Base-by-base conservation (phyloP, 257 asterid species). In the Solanum medicagineum region DNA sequence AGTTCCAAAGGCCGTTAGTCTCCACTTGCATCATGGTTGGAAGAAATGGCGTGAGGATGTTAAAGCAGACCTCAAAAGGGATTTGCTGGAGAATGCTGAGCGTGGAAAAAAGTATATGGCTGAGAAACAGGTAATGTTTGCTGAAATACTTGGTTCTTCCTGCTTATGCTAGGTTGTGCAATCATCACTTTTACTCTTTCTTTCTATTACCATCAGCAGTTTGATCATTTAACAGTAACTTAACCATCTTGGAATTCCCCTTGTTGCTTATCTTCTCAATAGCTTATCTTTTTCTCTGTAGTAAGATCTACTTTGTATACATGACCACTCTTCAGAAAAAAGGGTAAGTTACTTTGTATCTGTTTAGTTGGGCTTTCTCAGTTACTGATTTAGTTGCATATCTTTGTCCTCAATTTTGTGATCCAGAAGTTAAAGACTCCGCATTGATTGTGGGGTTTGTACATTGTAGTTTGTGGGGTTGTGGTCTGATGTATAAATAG, bases 1-100 rank as follows among this genome's bases (percentile, higher is more conserved):
- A 54, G 87, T 89, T 84, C 98, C 98, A 86, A 97, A 93, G 89
- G 97, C 99, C 60, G 90, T 86, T 73, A 88, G 91, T 79, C 85
- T 88, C 84, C 92, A 88, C 88, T 88, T 97, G 70, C 86, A 91
- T 89, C 93, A 92, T 85, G 98, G 98, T 80, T 97, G 99, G 99
- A 95, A 91, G 91, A 92, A 93, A 87, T 95, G 99, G 99, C 92
- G 98, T 29, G 97, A 97, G 84, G 97, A 92, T 81, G 93, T 68
- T 83, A 97, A 92, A 86, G 87, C 79, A 85, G 90, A 92, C 84
- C 91, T 94, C 26, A 94, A 95, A 91, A 90, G 82, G 83, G 92
- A 90, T 83, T 87, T 95, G 66, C 85, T 94, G 90, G 95, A 93
- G 87, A 92, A 97, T 90, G 86, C 90, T 81, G 98, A 93, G 85